Percentiles rank a stretch among this genome's conserved stretches.
These are phyloP conservation scores for Leccinum subgranulosum DNA, from an alignment of 768 basidiomycete species.

Conservation along the genomic window DNA sequence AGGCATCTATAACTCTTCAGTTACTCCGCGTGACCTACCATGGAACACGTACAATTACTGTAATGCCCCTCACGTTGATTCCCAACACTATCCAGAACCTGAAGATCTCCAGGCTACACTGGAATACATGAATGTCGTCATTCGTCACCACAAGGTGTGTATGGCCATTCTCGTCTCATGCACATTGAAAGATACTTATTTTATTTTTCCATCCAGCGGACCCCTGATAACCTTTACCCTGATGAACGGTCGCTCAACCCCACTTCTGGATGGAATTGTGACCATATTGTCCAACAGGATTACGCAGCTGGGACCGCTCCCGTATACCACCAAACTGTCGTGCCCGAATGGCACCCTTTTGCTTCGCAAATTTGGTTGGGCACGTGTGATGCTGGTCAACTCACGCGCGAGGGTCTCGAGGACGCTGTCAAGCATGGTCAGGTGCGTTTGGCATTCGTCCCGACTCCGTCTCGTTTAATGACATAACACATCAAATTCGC, in stretches of 20 bases:
- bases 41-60: constrained; percentile 57
- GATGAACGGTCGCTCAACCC: constrained; percentile 40
- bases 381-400: constrained; percentile 46
- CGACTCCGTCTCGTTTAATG: not conserved
- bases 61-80: constrained; percentile 47
- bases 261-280: constrained; percentile 39
- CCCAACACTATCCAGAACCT: constrained; percentile 36
- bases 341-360: constrained; percentile 44
- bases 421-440: constrained; percentile 44
- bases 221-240: constrained; percentile 49
- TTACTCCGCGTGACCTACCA: constrained; percentile 37
- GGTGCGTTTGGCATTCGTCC: constrained; percentile 9
- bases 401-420: constrained; percentile 42
- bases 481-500: not conserved
- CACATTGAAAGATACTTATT: not conserved
- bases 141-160: constrained; percentile 51
- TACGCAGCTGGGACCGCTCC: constrained; percentile 36
- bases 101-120: constrained; percentile 29
- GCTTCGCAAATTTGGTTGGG: constrained; percentile 44
- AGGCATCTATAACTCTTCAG: constrained; percentile 46
- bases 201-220: constrained; percentile 30
- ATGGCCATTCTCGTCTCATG: not conserved
- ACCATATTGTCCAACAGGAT: constrained; percentile 36
- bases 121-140: constrained; percentile 41
- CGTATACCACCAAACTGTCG: constrained; percentile 39